Base-by-base conservation (phyloP, 805 yeast genomes). In the Schizosaccharomyces osmophilus region DNA sequence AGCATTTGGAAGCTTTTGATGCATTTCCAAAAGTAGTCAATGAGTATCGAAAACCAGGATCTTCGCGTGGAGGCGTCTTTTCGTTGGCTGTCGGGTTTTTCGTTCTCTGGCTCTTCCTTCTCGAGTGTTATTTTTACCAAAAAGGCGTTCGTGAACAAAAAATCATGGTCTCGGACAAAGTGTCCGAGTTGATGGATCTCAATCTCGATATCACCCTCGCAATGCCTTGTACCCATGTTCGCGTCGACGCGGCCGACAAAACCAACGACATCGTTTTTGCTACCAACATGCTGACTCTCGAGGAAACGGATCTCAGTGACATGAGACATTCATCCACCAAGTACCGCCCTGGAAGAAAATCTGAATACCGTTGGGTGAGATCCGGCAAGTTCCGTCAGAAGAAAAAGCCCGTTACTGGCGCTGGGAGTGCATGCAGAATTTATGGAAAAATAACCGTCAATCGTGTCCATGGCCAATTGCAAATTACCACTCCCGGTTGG, bases 401-500 rank as follows among this genome's bases (percentile, higher is more conserved):
- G 57, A 64, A 61, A 15, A 57, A 60, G 41, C 31, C 36, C 45
- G 9, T 11, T 39, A 43, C 32, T 54, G 36, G 59, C 5, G 51
- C 55, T 17, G 61, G 43, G 17, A 87, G 85, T 62, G 89, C 88
- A n/a, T 89, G 97, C 71, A 87, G 87, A 65, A 79, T 89, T 2
- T 85, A 78, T 67, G 97, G 97, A 2, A 74, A 81, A 0, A 77
- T 89, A 60, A 89, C 94, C 0, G 89, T 90, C 2, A 88, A 85
- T 67, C 82, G 85, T 66, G 95, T 93, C 3, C 73, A 77, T 61
- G 98, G 98, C 6, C 87, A 84, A 64, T 79, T 93, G 68, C 89
- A 84, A 67, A 83, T 93, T 59, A 84, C 89, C 1, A 87, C 85
- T 2, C 82, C 79, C 66, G 94, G 94, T 0, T 73, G 73, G 64